Evolutionary conservation across 495 filamentous ascomycete species (phyloP).

Genomic region (Neurospora discreta): DNA sequence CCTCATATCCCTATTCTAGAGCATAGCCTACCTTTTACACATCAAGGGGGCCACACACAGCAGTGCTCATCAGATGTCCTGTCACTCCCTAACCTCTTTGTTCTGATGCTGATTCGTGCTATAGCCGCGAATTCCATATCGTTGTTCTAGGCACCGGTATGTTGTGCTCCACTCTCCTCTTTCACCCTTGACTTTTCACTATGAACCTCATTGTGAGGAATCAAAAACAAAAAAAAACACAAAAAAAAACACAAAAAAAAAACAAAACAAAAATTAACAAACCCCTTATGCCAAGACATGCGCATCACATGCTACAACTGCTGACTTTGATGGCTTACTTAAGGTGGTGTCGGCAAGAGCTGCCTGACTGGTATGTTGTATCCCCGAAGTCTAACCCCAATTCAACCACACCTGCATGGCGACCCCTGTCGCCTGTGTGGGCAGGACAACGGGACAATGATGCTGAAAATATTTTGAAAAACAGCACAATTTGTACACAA

Average conservation of each 20-base stretch:
- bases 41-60: not conserved
- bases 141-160: constrained; percentile 26
- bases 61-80: not conserved
- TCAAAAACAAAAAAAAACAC: not conserved
- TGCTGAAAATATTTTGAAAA: constrained; percentile 11
- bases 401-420: constrained; percentile 4
- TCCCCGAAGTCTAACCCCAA: constrained; percentile 2
- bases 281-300: constrained; percentile 4
- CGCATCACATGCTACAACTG: constrained; percentile 20
- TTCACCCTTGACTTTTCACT: not conserved
- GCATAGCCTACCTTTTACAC: not conserved
- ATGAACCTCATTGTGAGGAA: not conserved
- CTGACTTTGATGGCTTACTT: constrained; percentile 19
- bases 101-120: constrained; percentile 2
- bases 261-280: not conserved
- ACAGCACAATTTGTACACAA: constrained; percentile 98
- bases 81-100: not conserved
- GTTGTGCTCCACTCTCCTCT: constrained; percentile 1
- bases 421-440: not conserved
- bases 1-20: not conserved
- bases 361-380: constrained; percentile 78
- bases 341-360: constrained; percentile 95
- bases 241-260: not conserved
- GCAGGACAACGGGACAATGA: not conserved
- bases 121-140: constrained; percentile 24